A percentile compares a stretch with the other conserved stretches of the same genome.
Evolutionary conservation across 768 basidiomycete species (phyloP).

Genomic region (Suillus plorans): DNA sequence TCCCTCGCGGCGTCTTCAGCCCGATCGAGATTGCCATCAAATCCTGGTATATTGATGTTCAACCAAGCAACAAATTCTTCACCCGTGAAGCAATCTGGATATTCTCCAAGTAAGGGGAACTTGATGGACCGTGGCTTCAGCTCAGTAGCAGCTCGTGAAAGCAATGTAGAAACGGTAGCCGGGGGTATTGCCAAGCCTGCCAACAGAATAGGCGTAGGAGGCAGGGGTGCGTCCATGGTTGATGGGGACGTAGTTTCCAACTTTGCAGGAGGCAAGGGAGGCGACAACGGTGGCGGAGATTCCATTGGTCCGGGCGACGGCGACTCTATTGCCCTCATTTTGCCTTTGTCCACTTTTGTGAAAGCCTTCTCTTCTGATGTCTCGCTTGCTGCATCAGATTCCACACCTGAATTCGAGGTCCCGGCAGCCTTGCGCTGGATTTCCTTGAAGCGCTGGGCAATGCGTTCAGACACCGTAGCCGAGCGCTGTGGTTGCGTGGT

Average conservation of each 20-base stretch:
- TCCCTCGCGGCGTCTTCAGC: slow-evolving; percentile 71
- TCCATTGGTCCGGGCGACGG: slow-evolving; percentile 30
- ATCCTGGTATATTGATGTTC: slow-evolving; percentile 71
- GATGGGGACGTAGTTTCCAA: slow-evolving; percentile 36
- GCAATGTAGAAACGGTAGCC: slow-evolving; percentile 62
- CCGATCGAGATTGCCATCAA: slow-evolving; percentile 73
- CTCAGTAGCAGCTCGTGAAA: slow-evolving; percentile 69
- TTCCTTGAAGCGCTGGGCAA: slow-evolving; percentile 78
- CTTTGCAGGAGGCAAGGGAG: slow-evolving; percentile 49
- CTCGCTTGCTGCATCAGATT: slow-evolving; percentile 21
- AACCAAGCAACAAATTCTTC: slow-evolving; percentile 90
- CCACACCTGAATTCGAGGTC: slow-evolving; percentile 27
- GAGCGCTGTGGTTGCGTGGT: slow-evolving; percentile 60
- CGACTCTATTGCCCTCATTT: slow-evolving; percentile 60
- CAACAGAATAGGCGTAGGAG: slow-evolving; percentile 60
- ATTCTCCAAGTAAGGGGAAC: slow-evolving; percentile 81
- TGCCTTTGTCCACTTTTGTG: slow-evolving; percentile 81
- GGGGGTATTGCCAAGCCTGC: slow-evolving; percentile 74
- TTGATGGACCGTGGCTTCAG: slow-evolving; percentile 70
- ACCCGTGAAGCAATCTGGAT: slow-evolving; percentile 82
- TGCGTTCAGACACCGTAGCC: slow-evolving; percentile 84
- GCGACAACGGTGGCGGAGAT: slow-evolving; percentile 67
- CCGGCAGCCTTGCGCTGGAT: slow-evolving; percentile 59
- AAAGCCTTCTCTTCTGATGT: slow-evolving; percentile 32
- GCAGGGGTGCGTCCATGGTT: slow-evolving; percentile 38